Evolutionary conservation across 176 grass and related monocot genomes (phyloP), one percentile per base, ranked within the genome.

Genomic region (Phoenix roebelenii): DNA sequence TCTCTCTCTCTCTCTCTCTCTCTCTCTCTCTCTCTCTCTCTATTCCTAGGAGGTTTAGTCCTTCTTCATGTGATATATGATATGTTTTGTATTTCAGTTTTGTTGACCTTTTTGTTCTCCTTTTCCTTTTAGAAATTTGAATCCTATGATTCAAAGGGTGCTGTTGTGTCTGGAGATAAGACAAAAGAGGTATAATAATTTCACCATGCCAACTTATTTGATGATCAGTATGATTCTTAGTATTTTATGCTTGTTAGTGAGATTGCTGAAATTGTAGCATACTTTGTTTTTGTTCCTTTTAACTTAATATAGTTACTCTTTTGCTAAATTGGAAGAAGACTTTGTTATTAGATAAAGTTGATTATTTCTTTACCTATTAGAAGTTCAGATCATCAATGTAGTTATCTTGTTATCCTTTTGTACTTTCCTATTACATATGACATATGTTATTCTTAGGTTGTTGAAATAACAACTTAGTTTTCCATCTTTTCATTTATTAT

Each of bases 141-240:
- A 81, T 83, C 86, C 51, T 96, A 90, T 80, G 77, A 87, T 80
- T 78, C 83, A 58, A 96, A 90, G 78, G 80, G 86, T 26, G 61
- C 59, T 65, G 83, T 90, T 65, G 83, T 96, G 17, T 76, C 74
- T 60, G 91, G 91, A 59, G 86, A 96, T 60, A 96, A 90, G 80
- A 79, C 86, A 72, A 96, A 90, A 76, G 80, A 79, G 86, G 86
- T 81, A 83, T 66, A 24, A 60, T 53, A 67, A 76, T 76, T 44
- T 57, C 64, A 16, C 5, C 9, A 22, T 10, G 51, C 35, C 10
- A 1, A 44, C 7, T 44, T 44, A 14, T 44, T 44, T 44, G 5
- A 10, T 44, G 35, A 44, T 44, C 35, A 44, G 1, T 44, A 44
- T 44, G 35, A 12, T 44, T 14, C 10, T 3, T 57, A 44, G 15